Base-by-base conservation (phyloP, 1,284 basidiomycete genomes). In the Schizophyllum amplum region DNA sequence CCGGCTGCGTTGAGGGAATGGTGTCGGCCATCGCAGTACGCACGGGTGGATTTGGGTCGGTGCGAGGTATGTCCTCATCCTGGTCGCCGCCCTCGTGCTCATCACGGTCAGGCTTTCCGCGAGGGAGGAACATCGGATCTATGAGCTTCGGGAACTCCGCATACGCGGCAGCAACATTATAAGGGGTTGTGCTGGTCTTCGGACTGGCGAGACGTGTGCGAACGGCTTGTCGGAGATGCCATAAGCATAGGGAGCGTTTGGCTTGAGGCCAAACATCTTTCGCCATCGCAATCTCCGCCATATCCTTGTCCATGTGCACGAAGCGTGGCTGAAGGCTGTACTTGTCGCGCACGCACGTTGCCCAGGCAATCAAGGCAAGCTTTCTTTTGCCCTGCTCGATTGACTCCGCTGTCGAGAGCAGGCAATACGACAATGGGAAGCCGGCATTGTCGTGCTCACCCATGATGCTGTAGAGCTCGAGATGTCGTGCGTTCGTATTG, bases 391-490 rank as follows among this genome's bases (percentile, higher is more conserved):
- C 60, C n/a, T 57, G 54, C 1, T 61, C 54, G 21, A 66, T 62
- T 15, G 69, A 56, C 4, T 50, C 47, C 7, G 65, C 64, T 2
- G 69, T 71, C 15, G 66, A 67, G 17, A 70, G 56, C 5, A 71
- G 58, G 49, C 65, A 68, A 54, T 71, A 71, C 20, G 62, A 61
- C 13, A 71, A 53, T 2, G 67, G 68, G 53, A 67, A 66, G 4
- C 70, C 68, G 5, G 65, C 63, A 57, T 64, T 64, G 55, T 72
- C 67, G 47, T 65, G 52, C 57, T 71, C 69, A 1, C 54, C 63
- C 47, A 72, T 59, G 24, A 71, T 55, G 22, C 60, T 64, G 51
- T 71, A 71, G 0, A 72, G 61, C 57, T 71, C 66, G 4, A 71
- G 65, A 52, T 69, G 57, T 42, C 59, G 64, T 4, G 65, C 60